phyloP scores from a whole-genome alignment of 2,329 filamentous ascomycete species.

The Claviceps capensis region DNA sequence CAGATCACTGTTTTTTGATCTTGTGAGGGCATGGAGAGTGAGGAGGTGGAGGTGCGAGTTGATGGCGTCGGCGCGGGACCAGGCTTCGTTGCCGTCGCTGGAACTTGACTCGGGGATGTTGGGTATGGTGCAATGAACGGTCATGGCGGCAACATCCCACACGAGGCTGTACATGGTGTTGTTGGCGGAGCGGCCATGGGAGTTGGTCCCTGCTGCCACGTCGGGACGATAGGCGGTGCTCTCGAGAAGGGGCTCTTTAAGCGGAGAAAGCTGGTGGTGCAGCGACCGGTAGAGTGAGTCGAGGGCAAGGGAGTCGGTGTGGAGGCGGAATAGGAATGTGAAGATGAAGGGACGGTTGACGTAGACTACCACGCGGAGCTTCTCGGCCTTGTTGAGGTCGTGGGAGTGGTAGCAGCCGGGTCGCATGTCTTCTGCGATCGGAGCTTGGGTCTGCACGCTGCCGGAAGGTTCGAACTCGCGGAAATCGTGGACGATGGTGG shows the following conservation, averaged over 20 bases:
- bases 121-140: slow-evolving; percentile 3
- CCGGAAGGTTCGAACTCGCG: slow-evolving; percentile 29
- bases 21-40: slow-evolving; percentile 35
- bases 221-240: slow-evolving; percentile 45
- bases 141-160: slow-evolving; percentile 36
- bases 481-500: slow-evolving; percentile 31
- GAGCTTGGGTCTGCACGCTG: slow-evolving; percentile 18
- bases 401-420: slow-evolving; percentile 24
- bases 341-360: slow-evolving; percentile 65
- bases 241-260: slow-evolving; percentile 40
- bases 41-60: slow-evolving; percentile 53
- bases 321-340: slow-evolving; percentile 52
- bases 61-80: slow-evolving; percentile 49
- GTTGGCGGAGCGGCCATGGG: slow-evolving; percentile 4
- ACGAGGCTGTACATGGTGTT: slow-evolving; percentile 45
- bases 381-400: slow-evolving; percentile 39
- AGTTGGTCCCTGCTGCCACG: slow-evolving; percentile 10
- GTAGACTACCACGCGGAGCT: slow-evolving; percentile 58
- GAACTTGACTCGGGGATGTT: slow-evolving; percentile 3
- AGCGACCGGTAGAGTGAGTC: slow-evolving; percentile 44
- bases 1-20: slow-evolving; percentile 28
- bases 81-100: slow-evolving; percentile 17
- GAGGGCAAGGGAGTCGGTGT: slow-evolving; percentile 43
- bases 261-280: slow-evolving; percentile 45
- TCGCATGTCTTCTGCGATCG: slow-evolving; percentile 20